Base-by-base conservation (phyloP, 1,139 yeast genomes). In the Eremothecium cymbalariae region DNA sequence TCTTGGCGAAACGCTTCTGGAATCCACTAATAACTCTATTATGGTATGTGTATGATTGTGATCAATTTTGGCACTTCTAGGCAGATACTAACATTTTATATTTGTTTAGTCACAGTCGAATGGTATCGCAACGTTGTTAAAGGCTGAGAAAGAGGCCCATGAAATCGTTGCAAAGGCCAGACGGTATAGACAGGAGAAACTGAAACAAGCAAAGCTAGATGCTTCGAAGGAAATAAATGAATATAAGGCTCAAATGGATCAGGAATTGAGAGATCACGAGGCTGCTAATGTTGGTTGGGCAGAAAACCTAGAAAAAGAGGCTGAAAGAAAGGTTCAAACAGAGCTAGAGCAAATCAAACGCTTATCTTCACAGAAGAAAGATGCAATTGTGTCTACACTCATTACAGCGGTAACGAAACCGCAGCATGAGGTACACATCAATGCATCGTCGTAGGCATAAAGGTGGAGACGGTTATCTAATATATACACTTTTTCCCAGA, bases 61-160 rank as follows among this genome's bases (percentile, higher is more conserved):
- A n/a, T n/a, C n/a, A n/a, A n/a, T n/a, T n/a, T n/a, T n/a, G n/a
- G n/a, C n/a, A n/a, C n/a, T n/a, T n/a, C n/a, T n/a, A n/a, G n/a
- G n/a, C n/a, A n/a, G n/a, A n/a, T n/a, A n/a, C n/a, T n/a, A n/a
- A n/a, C n/a, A n/a, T n/a, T n/a, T n/a, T n/a, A n/a, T n/a, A n/a
- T n/a, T n/a, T n/a, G n/a, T n/a, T 6, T 31, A 47, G 53, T 50
- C 56, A 21, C 57, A 53, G 43, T 46, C 48, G 35, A 56, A 55
- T 51, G 61, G 61, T 46, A 56, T 56, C 40, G 60, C 60, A 23
- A 56, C 61, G 17, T 42, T 56, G 32, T 43, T 54, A 32, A 51
- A 79, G 68, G 94, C 97, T 39, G 98, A 90, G 67, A 85, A 83
- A 65, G 93, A 85, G 54, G 98, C 98, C 15, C 96, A 94, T 49